These are phyloP conservation scores for Inga laurina DNA, from an alignment of 306 rosid genomes.

Conservation along the genomic window DNA sequence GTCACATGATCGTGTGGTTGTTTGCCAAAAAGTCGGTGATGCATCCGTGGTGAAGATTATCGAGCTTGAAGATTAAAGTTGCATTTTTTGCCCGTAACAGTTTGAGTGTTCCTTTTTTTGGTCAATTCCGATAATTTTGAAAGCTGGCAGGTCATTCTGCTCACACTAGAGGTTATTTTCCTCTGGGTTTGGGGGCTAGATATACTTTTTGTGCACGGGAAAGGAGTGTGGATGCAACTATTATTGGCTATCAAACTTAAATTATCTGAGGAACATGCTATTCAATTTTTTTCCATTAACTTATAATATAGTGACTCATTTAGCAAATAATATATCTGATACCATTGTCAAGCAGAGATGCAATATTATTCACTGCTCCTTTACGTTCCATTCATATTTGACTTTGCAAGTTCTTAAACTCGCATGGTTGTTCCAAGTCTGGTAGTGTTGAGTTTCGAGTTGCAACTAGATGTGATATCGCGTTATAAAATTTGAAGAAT, in stretches of 20 bases:
- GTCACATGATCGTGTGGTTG: conserved; percentile 91
- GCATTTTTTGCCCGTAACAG: conserved; percentile 11
- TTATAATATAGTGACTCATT: neutral
- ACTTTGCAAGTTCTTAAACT: neutral
- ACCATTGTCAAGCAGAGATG: neutral
- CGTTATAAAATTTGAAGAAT: neutral
- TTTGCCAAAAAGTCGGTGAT: conserved; percentile 98
- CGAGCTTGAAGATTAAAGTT: conserved; percentile 82
- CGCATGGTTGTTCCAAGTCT: neutral
- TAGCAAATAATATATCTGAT: neutral
- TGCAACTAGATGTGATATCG: neutral
- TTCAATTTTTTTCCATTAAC: conserved; percentile 16
- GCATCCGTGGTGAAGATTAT: conserved; percentile 94
- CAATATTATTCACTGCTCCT: neutral
- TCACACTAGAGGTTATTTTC: conserved; percentile 38
- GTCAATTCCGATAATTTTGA: conserved; percentile 30
- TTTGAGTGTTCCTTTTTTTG: conserved; percentile 15
- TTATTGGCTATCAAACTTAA: conserved; percentile 13
- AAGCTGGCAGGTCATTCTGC: conserved; percentile 36
- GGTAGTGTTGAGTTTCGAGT: neutral
- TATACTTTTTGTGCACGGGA: conserved; percentile 30
- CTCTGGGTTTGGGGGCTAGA: conserved; percentile 40
- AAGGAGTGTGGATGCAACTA: conserved; percentile 29
- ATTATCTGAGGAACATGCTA: conserved; percentile 27
- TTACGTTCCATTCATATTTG: neutral